phyloP scores from a whole-genome alignment of 352 stramenopile genomes.

The Peronospora farinosa region DNA sequence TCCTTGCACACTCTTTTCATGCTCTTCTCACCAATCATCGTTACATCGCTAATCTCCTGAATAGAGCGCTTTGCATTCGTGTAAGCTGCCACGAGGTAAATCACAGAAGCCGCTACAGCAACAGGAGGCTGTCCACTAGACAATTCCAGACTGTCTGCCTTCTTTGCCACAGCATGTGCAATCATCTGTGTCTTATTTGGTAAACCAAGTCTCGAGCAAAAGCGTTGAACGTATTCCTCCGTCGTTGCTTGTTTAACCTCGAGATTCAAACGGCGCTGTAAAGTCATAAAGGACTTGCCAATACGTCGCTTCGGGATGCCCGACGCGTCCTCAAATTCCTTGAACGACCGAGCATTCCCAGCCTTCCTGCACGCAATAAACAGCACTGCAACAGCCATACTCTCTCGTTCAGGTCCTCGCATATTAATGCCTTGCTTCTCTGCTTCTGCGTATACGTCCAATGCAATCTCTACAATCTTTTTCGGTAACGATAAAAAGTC shows the following conservation, averaged over 20 bases:
- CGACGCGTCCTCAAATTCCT: conserved; percentile 72
- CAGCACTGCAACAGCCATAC: conserved; percentile 54
- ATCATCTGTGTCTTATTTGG: conserved; percentile 74
- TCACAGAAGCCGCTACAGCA: conserved; percentile 66
- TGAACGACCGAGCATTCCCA: conserved; percentile 57
- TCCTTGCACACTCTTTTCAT: conserved; percentile 84
- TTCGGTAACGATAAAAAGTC: conserved; percentile 61
- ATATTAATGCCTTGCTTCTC: conserved; percentile 61
- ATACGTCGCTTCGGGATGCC: conserved; percentile 69
- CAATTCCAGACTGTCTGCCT: conserved; percentile 55
- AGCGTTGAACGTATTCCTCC: conserved; percentile 71
- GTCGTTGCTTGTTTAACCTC: conserved; percentile 66
- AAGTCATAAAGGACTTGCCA: conserved; percentile 72
- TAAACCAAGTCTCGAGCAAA: conserved; percentile 67
- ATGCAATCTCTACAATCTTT: conserved; percentile 60
- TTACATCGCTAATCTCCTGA: conserved; percentile 77
- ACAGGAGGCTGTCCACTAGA: conserved; percentile 66
- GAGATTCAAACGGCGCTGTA: conserved; percentile 47
- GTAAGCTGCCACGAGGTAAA: conserved; percentile 79
- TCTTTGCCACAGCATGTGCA: conserved; percentile 68
- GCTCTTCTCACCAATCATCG: conserved; percentile 77
- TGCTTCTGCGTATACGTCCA: conserved; percentile 66
- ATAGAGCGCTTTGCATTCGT: conserved; percentile 75
- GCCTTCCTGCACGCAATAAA: conserved; percentile 72
- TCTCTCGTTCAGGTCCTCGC: conserved; percentile 57